These are phyloP conservation scores for Allantophomopsis cytisporea DNA, from an alignment of 2,329 filamentous ascomycete genomes.

Conservation along the genomic window DNA sequence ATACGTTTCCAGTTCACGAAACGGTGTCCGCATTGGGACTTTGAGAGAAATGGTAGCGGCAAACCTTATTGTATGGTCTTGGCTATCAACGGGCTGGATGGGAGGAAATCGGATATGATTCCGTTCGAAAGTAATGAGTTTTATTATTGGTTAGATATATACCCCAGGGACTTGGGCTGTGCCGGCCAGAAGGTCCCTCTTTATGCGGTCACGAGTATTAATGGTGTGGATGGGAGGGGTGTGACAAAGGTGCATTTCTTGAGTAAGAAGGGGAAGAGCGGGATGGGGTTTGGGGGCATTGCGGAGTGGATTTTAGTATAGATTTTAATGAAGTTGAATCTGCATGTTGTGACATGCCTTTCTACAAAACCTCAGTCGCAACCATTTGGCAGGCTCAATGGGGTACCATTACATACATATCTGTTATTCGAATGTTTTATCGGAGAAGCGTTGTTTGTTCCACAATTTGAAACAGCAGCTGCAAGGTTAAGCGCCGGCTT, in stretches of 20 bases:
- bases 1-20: constrained; percentile 73
- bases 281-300: constrained; percentile 16
- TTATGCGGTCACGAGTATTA: constrained; percentile 38
- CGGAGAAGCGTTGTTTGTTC: too few species aligned
- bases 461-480: too few species aligned
- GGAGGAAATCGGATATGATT: constrained; percentile 51
- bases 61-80: constrained; percentile 58
- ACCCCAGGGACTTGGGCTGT: constrained; percentile 47
- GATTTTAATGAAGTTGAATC: too few species aligned
- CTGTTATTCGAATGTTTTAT: too few species aligned
- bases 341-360: too few species aligned
- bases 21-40: constrained; percentile 71
- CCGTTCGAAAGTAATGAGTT: constrained; percentile 67
- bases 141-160: constrained; percentile 72
- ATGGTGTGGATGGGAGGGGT: constrained; percentile 20
- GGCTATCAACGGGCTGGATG: constrained; percentile 50
- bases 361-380: too few species aligned
- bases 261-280: constrained; percentile 14
- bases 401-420: too few species aligned
- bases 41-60: constrained; percentile 52
- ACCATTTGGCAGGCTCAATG: too few species aligned
- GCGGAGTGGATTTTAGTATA: constrained; percentile 15
- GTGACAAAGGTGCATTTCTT: constrained; percentile 14
- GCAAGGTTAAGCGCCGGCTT: too few species aligned
- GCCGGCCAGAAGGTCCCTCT: constrained; percentile 57